phyloP scores from a whole-genome alignment of 2,329 filamentous ascomycete species.

The Phyllosticta paracitricarpa region DNA sequence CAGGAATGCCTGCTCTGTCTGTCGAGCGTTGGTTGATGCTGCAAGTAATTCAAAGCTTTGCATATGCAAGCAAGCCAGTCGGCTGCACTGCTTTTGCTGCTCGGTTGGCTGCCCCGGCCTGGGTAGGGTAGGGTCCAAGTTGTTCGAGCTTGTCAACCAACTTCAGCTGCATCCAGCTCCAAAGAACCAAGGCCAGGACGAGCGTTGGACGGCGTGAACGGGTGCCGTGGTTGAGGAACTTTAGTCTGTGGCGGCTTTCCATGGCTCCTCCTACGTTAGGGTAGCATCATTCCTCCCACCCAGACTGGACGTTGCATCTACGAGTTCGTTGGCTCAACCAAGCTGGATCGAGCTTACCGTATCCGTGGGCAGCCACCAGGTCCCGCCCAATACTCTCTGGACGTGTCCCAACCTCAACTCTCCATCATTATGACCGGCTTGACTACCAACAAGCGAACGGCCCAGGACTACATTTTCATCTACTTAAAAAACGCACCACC shows the following conservation, averaged over 20 bases:
- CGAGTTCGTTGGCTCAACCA: neutral
- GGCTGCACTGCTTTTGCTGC: neutral
- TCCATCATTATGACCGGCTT: too few relatives aligned
- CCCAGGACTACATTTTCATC: too few relatives aligned
- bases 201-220: neutral
- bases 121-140: neutral
- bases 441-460: too few relatives aligned
- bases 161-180: neutral
- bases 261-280: neutral
- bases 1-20: conserved; percentile 9
- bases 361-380: neutral
- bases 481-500: too few relatives aligned
- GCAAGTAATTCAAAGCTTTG: conserved; percentile 9
- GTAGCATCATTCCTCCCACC: neutral
- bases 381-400: too few relatives aligned
- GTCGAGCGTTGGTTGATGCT: conserved; percentile 6
- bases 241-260: neutral
- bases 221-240: neutral
- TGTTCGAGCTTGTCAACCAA: neutral
- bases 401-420: too few relatives aligned
- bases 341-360: neutral
- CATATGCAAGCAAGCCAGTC: neutral
- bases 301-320: neutral
- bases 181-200: neutral
- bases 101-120: neutral